Evolutionary conservation across 2,329 filamentous ascomycete genomes (phyloP), one percentile per base, ranked within the genome.

Genomic region (Berkeleyomyces rouxiae): DNA sequence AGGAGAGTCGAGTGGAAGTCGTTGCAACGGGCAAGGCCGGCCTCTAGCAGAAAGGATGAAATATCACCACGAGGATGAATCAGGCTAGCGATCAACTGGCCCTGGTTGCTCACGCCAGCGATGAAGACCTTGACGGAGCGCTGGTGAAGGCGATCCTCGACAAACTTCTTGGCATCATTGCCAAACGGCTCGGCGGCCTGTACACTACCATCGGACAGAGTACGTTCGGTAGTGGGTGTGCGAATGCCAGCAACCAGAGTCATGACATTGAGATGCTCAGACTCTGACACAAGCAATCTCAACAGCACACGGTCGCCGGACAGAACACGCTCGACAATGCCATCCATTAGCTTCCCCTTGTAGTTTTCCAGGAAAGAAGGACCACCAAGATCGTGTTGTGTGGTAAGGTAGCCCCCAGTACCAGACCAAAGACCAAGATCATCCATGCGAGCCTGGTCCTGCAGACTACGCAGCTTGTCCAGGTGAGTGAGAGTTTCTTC

Each of bases 1-100:
- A 99, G 82, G 76, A 96, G 79, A 46, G 90, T 95, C 0, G 92
- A 95, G 76, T 99, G 93, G 74, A 93, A 91, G 74, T 99, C 93
- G 67, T 91, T 90, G 77, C 92, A 97, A 70, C 90, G 83, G 47
- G 92, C 93, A 63, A 97, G 79, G 68, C 93, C 93, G 61, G 90
- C 88, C 69, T 92, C 84, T 53, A 99, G 83, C 51, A 99, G 74
- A 73, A 95, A 95, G 67, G 88, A 89, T 66, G 91, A 90, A 72
- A 99, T 95, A 74, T 90, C 96, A 66, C 93, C 93, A 65, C 86
- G 83, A 37, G 91, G 91, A 75, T 99, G 93, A 67, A 91, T 80
- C 51, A 99, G 80, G 59, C 84, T 84, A 63, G 88, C 93, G 62
- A 99, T 84, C n/a, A 99, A 81, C 70, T 96, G 88, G 64, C 88